Evolutionary conservation across 805 yeast genomes (phyloP).

Genomic region (Barnettozyma salicaria): DNA sequence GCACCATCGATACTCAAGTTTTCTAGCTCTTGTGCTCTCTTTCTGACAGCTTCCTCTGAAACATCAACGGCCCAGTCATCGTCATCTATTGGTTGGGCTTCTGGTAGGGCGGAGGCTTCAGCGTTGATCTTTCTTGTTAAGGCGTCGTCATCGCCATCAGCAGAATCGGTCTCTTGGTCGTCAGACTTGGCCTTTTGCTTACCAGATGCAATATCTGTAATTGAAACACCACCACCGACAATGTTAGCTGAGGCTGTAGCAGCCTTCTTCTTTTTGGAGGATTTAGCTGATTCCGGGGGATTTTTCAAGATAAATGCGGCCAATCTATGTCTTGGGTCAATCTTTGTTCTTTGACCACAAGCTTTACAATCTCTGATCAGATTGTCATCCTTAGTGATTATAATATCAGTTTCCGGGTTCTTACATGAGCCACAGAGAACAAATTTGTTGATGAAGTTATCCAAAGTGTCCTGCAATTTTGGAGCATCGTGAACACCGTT

Average conservation of each 20-base stretch:
- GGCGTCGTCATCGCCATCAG: constrained; percentile 61
- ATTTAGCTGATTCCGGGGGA: constrained; percentile 63
- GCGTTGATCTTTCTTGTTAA: constrained; percentile 76
- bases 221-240: constrained; percentile 81
- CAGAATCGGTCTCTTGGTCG: constrained; percentile 34
- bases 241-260: constrained; percentile 85
- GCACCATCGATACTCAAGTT: constrained; percentile 42
- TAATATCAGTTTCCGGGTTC: constrained; percentile 95
- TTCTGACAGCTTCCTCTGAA: constrained; percentile 91
- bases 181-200: constrained; percentile 28
- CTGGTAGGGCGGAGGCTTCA: constrained; percentile 67
- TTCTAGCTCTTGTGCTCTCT: constrained; percentile 84
- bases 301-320: constrained; percentile 85
- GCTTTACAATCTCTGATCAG: constrained; percentile 95
- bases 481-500: constrained; percentile 91
- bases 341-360: constrained; percentile 83
- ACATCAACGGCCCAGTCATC: constrained; percentile 98
- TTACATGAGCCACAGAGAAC: constrained; percentile 92
- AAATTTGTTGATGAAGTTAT: constrained; percentile 88
- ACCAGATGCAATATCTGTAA: constrained; percentile 67
- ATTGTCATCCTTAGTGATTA: constrained; percentile 65
- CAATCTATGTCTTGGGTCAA: constrained; percentile 82
- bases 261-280: constrained; percentile 55
- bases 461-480: constrained; percentile 88
- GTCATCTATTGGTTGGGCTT: constrained; percentile 63